Conservation (phyloP, 495 filamentous ascomycete species). For the Aspergillus olivimuriae region DNA sequence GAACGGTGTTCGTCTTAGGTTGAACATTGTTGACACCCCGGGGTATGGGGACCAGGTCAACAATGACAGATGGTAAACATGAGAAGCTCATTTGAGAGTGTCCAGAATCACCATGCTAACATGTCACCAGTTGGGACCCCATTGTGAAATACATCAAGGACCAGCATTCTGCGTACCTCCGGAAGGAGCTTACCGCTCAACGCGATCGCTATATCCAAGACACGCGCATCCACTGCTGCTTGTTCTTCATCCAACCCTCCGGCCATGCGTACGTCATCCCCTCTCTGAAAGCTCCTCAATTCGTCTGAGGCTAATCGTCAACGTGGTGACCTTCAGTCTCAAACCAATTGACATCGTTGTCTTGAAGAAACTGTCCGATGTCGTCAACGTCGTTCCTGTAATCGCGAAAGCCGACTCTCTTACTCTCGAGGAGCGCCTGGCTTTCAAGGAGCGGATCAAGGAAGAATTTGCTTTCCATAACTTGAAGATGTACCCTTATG, state of each 20-base stretch:
- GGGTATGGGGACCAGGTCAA: conserved; percentile 79
- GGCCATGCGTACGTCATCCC: conserved; percentile 89
- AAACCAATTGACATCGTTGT: conserved; percentile 99
- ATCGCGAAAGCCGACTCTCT: conserved; percentile 98
- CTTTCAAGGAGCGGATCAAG: conserved; percentile 98
- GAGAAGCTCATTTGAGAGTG: background rate
- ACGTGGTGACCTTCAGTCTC: conserved; percentile 37
- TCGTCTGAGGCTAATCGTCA: conserved; percentile 1
- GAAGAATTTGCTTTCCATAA: conserved; percentile 99
- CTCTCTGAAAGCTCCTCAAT: conserved; percentile 4
- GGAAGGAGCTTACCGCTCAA: conserved; percentile 99
- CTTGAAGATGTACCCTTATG: conserved; percentile 99
- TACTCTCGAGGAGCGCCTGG: conserved; percentile 89
- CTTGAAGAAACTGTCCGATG: conserved; percentile 96
- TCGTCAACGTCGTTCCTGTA: conserved; percentile 98
- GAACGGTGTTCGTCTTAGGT: conserved; percentile 72
- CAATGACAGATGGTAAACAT: conserved; percentile 67
- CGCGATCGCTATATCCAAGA: conserved; percentile 99
- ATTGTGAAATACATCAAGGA: conserved; percentile 99
- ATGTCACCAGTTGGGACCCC: conserved; percentile 61
- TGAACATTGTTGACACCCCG: conserved; percentile 77
- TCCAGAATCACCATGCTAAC: conserved; percentile 18
- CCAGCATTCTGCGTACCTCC: conserved; percentile 98
- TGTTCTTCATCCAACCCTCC: conserved; percentile 99
- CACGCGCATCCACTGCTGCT: conserved; percentile 97